phyloP scores from a whole-genome alignment of 805 yeast genomes.

The Sporopachydermia lactativora region DNA sequence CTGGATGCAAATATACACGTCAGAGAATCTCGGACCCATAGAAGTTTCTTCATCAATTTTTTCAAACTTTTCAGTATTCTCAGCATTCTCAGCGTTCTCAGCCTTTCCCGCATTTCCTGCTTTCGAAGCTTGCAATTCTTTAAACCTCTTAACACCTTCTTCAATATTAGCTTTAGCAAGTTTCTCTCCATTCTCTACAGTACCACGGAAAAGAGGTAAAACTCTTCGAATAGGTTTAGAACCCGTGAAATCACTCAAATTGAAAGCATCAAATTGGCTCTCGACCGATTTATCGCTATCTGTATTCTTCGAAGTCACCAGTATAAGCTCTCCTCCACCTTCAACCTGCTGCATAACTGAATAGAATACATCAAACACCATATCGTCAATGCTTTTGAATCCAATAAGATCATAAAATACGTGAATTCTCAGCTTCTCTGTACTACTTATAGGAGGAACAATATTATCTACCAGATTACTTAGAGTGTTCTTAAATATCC shows the following conservation, averaged over 20 bases:
- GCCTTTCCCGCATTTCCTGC: slow-evolving; percentile 15
- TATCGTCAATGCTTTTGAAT: slow-evolving; percentile 30
- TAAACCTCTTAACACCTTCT: slow-evolving; percentile 39
- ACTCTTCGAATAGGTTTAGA: slow-evolving; percentile 23
- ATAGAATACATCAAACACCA: slow-evolving; percentile 36
- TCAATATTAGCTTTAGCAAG: slow-evolving; percentile 80
- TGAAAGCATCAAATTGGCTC: slow-evolving; percentile 8
- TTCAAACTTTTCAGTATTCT: slow-evolving; percentile 11
- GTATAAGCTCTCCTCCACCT: slow-evolving; percentile 45
- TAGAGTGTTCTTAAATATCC: neutral
- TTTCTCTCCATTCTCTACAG: slow-evolving; percentile 73
- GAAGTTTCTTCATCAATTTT: slow-evolving; percentile 12
- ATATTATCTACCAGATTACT: slow-evolving; percentile 19
- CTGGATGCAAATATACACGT: slow-evolving; percentile 56
- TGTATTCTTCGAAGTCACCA: slow-evolving; percentile 33
- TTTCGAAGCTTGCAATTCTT: slow-evolving; percentile 18
- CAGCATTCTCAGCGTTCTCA: slow-evolving; percentile 11
- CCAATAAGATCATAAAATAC: slow-evolving; percentile 33
- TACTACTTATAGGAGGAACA: slow-evolving; percentile 29
- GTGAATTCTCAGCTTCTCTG: slow-evolving; percentile 27
- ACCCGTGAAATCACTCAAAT: slow-evolving; percentile 9
- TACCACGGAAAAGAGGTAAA: slow-evolving; percentile 64
- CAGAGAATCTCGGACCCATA: slow-evolving; percentile 26
- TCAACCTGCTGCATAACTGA: slow-evolving; percentile 56
- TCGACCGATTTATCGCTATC: slow-evolving; percentile 13